A percentile compares a stretch with the other conserved stretches of the same genome.
Conservation (phyloP, 2,329 filamentous ascomycete species). For the Fusarium drepaniforme region DNA sequence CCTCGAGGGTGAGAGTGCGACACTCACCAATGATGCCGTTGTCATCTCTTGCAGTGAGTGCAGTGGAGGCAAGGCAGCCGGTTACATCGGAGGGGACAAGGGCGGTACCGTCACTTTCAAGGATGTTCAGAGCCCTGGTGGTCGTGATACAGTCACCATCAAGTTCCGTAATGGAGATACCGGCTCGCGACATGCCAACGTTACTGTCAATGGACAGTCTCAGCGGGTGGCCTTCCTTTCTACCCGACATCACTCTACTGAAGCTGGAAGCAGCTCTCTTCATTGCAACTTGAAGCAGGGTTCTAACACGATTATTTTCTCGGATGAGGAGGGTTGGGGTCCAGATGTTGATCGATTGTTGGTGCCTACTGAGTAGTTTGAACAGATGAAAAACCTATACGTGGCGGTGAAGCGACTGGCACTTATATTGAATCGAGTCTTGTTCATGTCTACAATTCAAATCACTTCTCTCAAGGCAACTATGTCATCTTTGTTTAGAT, state of each 20-base stretch:
- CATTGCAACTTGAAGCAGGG: constrained; percentile 62
- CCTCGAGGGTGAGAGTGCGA: constrained; percentile 65
- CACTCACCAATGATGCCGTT: constrained; percentile 59
- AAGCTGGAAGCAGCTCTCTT: constrained; percentile 57
- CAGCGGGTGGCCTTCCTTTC: constrained; percentile 68
- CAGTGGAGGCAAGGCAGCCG: constrained; percentile 61
- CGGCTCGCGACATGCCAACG: constrained; percentile 62
- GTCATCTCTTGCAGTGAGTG: constrained; percentile 63
- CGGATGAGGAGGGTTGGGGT: constrained; percentile 56
- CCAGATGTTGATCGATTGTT: constrained; percentile 60
- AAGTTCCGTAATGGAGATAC: constrained; percentile 69
- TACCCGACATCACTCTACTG: constrained; percentile 54
- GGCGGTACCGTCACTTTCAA: constrained; percentile 62
- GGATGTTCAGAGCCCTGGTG: constrained; percentile 57
- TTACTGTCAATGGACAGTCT: constrained; percentile 66
- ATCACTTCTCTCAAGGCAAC: neutral
- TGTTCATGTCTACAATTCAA: neutral
- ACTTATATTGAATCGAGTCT: no score
- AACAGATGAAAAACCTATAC: no score
- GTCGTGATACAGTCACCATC: constrained; percentile 64
- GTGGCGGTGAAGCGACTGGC: no score
- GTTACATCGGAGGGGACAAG: constrained; percentile 65
- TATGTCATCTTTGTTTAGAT: no score
- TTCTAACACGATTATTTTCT: constrained; percentile 62
- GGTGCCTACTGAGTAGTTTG: no score